Evolutionary conservation across 2,329 filamentous ascomycete genomes (phyloP).

Genomic region (Dissoconium aciculare): DNA sequence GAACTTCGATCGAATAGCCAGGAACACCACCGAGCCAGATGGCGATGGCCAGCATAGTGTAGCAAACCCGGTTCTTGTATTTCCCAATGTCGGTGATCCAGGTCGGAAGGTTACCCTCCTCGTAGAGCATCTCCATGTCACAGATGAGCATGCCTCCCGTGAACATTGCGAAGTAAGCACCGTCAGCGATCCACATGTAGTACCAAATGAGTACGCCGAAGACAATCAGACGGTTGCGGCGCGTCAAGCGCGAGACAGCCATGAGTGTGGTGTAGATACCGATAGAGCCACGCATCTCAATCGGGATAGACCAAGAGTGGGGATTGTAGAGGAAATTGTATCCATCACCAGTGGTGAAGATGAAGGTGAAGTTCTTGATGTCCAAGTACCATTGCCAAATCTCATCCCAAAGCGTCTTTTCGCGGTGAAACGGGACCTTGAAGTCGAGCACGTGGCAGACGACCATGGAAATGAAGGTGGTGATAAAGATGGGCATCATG

Average conservation of each 20-base stretch:
- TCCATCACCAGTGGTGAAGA: conserved; percentile 38
- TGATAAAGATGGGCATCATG: conserved; percentile 38
- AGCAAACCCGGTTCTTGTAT: conserved; percentile 38
- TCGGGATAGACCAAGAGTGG: conserved; percentile 49
- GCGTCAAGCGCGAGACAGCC: conserved; percentile 39
- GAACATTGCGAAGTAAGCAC: conserved; percentile 47
- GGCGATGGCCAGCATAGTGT: conserved; percentile 37
- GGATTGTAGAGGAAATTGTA: conserved; percentile 45
- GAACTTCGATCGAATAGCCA: conserved; percentile 35
- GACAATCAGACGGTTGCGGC: conserved; percentile 28
- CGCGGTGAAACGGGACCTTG: conserved; percentile 13
- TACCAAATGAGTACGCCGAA: conserved; percentile 40
- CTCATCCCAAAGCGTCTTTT: conserved; percentile 34
- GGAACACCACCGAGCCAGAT: conserved; percentile 49
- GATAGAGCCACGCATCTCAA: conserved; percentile 50
- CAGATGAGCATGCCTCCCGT: conserved; percentile 46
- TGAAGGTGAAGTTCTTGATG: conserved; percentile 54
- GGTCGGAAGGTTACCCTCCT: conserved; percentile 29
- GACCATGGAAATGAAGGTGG: conserved; percentile 40
- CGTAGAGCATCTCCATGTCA: conserved; percentile 42
- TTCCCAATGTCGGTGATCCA: conserved; percentile 34
- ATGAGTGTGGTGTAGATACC: conserved; percentile 44
- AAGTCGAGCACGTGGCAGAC: conserved; percentile 39
- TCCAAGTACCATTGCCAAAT: conserved; percentile 39
- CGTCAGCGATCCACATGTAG: conserved; percentile 54